A percentile compares a stretch with the other conserved stretches of the same genome.
These are phyloP conservation scores for Corinectria fuckeliana DNA, from an alignment of 2,329 filamentous ascomycete species.

Conservation along the genomic window DNA sequence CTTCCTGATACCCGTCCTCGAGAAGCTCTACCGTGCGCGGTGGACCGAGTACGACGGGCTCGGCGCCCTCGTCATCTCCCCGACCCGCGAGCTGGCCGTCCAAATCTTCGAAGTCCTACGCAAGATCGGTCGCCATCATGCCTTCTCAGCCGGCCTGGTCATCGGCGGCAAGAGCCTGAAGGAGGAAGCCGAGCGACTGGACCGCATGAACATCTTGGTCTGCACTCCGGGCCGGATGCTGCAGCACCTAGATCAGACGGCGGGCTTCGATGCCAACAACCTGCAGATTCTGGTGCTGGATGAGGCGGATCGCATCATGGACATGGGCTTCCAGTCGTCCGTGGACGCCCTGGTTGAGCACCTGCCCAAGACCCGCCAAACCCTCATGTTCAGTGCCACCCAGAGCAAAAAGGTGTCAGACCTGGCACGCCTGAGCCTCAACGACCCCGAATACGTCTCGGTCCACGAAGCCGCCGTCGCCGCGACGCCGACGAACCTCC, in stretches of 20 bases:
- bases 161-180: conserved; percentile 92
- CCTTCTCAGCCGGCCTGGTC: conserved; percentile 89
- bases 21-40: conserved; percentile 87
- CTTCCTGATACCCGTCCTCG: conserved; percentile 89
- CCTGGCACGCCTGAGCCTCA: conserved; percentile 83
- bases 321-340: conserved; percentile 92
- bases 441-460: conserved; percentile 92
- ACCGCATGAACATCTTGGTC: conserved; percentile 95
- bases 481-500: conserved; percentile 82
- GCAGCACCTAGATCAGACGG: conserved; percentile 94
- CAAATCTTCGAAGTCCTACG: conserved; percentile 96
- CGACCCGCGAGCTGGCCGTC: conserved; percentile 92
- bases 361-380: conserved; percentile 84
- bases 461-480: conserved; percentile 83
- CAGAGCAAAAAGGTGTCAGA: conserved; percentile 96
- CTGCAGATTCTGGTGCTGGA: conserved; percentile 92
- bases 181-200: conserved; percentile 83
- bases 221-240: conserved; percentile 95
- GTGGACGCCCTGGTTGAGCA: conserved; percentile 95
- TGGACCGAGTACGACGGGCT: conserved; percentile 93
- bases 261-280: conserved; percentile 87
- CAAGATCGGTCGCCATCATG: conserved; percentile 87
- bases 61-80: conserved; percentile 90
- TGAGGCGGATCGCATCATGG: conserved; percentile 95
- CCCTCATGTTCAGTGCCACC: conserved; percentile 92